Evolutionary conservation across 805 yeast genomes (phyloP), one percentile per base, ranked within the genome.

Genomic region (Clavispora carvajalis): DNA sequence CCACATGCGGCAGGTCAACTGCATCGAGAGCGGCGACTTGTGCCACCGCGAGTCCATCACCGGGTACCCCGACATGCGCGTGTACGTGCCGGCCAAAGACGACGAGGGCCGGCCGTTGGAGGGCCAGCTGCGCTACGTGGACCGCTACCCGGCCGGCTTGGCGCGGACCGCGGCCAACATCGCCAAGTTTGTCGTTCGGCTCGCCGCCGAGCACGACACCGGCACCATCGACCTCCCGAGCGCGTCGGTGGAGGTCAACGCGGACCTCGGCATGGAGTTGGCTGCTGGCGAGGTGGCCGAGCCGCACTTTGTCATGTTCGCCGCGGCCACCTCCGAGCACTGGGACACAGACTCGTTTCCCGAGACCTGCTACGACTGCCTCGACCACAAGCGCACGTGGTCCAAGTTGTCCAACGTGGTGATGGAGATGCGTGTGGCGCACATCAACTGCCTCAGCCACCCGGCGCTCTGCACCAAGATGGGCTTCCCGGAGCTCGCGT

Each of bases 21-120:
- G 99, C 64, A 75, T 85, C 7, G 86, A 77, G 35, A 75, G 82
- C 54, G 96, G 95, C 10, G 98, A 91, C 58, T 67, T 93, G 39
- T 93, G 99, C 62, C 68, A 63, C 7, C 66, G 79, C 18, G 85
- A 86, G 60, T 71, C 73, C 3, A 74, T 91, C 41, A 51, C 42
- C 15, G 74, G 67, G n/a, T 90, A 76, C 57, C 99, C 99, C 5
- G 65, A 73, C 16, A 62, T 91, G 29, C 69, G 83, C 40, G 67
- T 91, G 7, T 90, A 84, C 62, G 79, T 79, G 1, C 83, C 88
- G 0, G 62, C 65, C 18, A 12, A 15, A 26, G 77, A 59, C 16
- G 60, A 63, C 33, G 39, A 38, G 10, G 65, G 65, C 1, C 52
- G 55, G 4, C 53, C 57, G 24, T 43, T 47, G 10, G 48, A 51